Percentiles rank a stretch among this genome's conserved stretches.
These are phyloP conservation scores for Fusarium sp. DNA, from an alignment of 2,329 filamentous ascomycete species.

Conservation along the genomic window DNA sequence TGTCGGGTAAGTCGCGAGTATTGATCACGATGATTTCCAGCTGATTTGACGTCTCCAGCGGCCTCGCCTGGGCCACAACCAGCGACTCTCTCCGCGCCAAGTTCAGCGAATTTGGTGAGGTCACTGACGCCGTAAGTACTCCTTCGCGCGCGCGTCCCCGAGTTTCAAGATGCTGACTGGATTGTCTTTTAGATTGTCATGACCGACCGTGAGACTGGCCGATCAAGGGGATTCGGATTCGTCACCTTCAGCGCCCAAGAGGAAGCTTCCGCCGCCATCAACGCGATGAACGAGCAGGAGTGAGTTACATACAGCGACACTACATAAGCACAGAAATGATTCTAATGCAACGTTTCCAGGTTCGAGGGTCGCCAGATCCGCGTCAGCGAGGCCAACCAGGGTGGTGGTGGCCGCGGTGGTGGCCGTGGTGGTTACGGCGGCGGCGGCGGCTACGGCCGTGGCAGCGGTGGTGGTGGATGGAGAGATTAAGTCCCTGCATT, in stretches of 20 bases:
- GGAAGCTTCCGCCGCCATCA: not conserved
- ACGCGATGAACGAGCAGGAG: not conserved
- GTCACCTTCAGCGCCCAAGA: not conserved
- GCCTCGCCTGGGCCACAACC: slow-evolving; percentile 1
- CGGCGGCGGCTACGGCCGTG: not conserved
- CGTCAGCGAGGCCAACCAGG: slow-evolving; percentile 2
- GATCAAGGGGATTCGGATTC: slow-evolving; percentile 7
- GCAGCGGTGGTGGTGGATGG: not conserved
- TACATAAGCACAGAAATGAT: no score
- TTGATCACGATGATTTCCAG: not conserved
- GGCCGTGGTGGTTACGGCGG: slow-evolving; percentile 2
- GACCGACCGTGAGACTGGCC: not conserved
- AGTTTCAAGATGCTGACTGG: not conserved
- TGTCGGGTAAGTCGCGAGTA: slow-evolving; percentile 1
- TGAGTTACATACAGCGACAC: not conserved
- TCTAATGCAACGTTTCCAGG: not conserved
- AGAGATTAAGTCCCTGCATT: not conserved
- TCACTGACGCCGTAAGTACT: slow-evolving; percentile 2
- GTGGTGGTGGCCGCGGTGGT: not conserved
- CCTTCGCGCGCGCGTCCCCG: not conserved
- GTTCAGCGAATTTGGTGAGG: not conserved
- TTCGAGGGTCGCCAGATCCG: not conserved
- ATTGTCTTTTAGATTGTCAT: not conserved
- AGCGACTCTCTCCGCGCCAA: not conserved
- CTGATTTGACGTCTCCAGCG: not conserved